A percentile compares a stretch with the other conserved stretches of the same genome.
Conservation (phyloP, 148 eudicot genomes). For the Nepenthes gracilis region DNA sequence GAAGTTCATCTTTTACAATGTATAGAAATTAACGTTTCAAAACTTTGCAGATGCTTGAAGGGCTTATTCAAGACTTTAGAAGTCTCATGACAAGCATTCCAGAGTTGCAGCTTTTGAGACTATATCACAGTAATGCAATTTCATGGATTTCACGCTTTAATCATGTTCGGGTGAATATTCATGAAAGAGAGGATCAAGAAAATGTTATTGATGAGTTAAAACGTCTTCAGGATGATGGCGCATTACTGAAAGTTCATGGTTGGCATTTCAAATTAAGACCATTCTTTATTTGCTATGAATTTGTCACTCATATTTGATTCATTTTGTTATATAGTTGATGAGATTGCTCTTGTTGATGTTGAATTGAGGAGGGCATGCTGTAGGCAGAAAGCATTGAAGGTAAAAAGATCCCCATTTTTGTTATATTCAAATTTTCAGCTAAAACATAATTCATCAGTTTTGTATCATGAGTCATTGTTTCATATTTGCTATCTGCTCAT, state of each 20-base stretch:
- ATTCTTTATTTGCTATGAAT: not conserved
- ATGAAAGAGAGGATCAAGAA: conserved; percentile 63
- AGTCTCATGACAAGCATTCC: conserved; percentile 49
- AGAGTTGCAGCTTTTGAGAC: conserved; percentile 53
- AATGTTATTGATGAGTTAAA: conserved; percentile 56
- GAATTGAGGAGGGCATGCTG: conserved; percentile 78
- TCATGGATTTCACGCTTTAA: conserved; percentile 71
- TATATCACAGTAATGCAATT: conserved; percentile 58
- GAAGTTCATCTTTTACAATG: not conserved
- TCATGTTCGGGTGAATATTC: conserved; percentile 24
- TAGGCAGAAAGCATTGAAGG: conserved; percentile 82
- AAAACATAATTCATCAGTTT: not conserved
- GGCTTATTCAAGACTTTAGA: conserved; percentile 45
- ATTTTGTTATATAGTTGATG: conserved; percentile 37
- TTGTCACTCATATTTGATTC: not conserved
- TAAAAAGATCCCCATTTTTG: conserved; percentile 2
- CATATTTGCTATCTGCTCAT: too few species aligned
- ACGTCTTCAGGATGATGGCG: conserved; percentile 56
- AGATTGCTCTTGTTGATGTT: conserved; percentile 48
- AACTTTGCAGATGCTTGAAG: conserved; percentile 55
- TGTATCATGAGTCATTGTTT: too few species aligned
- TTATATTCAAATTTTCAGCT: not conserved
- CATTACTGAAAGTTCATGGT: conserved; percentile 65
- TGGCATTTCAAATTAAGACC: conserved; percentile 5
- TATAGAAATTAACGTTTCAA: too few species aligned